Evolutionary conservation across 2,329 filamentous ascomycete species (phyloP), one percentile per base, ranked within the genome.

Genomic region (Arthrobotrys conoides): DNA sequence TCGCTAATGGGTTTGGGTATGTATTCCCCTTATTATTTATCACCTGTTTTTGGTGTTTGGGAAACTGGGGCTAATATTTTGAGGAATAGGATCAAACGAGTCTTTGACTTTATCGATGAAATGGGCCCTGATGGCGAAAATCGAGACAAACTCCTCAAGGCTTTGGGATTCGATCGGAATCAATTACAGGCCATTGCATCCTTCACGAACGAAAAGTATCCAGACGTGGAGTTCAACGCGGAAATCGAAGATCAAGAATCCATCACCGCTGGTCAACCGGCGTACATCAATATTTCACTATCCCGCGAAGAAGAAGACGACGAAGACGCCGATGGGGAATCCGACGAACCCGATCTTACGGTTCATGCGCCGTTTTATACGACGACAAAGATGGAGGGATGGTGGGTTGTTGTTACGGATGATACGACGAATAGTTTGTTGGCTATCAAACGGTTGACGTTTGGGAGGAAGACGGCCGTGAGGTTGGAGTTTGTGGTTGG

Each of bases 331-430:
- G 90, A 92, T 66, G 91, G 90, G 20, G 90, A 92, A 65, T 91
- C 90, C 16, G 87, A 89, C 22, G 91, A 93, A 80, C 89, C 92
- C 16, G 93, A 97, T 84, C 89, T 91, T 1, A 91, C 91, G 0
- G 96, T 98, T 1, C 94, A 98, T 83, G 94, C 95, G 65, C 96
- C 96, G 0, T 99, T 98, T 87, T 99, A 96, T 84, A 94, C 96
- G 27, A 0, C 87, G 85, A 63, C 91, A 92, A 84, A 99, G 88
- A 91, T 93, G 87, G 96, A 99, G 88, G 97, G 96, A 84, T 99
- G 94, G 94, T 99, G 96, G 96, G 86, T 99, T 71, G 93, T 99
- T 20, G 93, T 99, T 38, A 95, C 94, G 33, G 94, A 98, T 82
- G 94, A 97, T 86, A 92, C 90, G 84, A 93, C 92, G 48, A 95